A percentile compares a stretch with the other conserved stretches of the same genome.
phyloP scores from a whole-genome alignment of 169 alveolate genomes.

The Plasmodium reichenowi region DNA sequence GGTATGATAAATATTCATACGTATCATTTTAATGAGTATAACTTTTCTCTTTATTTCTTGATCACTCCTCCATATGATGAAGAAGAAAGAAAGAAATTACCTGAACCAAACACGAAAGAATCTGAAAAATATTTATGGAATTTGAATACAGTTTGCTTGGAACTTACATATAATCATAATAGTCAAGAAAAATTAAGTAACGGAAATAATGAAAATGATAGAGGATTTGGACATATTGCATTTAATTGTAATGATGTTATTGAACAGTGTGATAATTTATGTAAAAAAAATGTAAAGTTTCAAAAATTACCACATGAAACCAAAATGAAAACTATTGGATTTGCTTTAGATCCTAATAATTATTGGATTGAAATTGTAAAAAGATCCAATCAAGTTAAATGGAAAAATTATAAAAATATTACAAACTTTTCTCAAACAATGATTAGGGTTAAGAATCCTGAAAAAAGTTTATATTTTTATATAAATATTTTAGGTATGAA shows the following conservation, averaged over 20 bases:
- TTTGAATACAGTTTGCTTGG: conserved; percentile 80
- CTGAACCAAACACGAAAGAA: conserved; percentile 77
- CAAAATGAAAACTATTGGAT: conserved; percentile 83
- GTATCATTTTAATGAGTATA: conserved; percentile 78
- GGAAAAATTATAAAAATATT: conserved; percentile 58
- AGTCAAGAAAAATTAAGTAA: conserved; percentile 79
- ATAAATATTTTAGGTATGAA: conserved; percentile 79
- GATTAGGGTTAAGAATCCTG: conserved; percentile 85
- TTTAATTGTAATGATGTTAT: conserved; percentile 80
- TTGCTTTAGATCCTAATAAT: conserved; percentile 86
- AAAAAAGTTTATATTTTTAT: conserved; percentile 78
- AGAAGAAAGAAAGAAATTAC: conserved; percentile 72
- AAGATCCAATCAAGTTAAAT: conserved; percentile 75
- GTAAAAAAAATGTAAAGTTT: conserved; percentile 77
- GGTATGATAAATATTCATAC: conserved; percentile 83
- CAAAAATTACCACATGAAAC: conserved; percentile 87
- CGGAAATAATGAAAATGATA: conserved; percentile 84
- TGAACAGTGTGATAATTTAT: conserved; percentile 46
- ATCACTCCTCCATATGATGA: conserved; percentile 82
- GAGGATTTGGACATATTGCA: conserved; percentile 89
- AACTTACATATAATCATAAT: conserved; percentile 85
- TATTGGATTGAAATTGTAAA: conserved; percentile 85
- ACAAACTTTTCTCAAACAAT: conserved; percentile 84
- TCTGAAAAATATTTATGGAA: conserved; percentile 84
- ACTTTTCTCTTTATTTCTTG: conserved; percentile 85